Evolutionary conservation across 2,329 filamentous ascomycete genomes (phyloP), one percentile per base, ranked within the genome.

Genomic region (Fusarium musae): DNA sequence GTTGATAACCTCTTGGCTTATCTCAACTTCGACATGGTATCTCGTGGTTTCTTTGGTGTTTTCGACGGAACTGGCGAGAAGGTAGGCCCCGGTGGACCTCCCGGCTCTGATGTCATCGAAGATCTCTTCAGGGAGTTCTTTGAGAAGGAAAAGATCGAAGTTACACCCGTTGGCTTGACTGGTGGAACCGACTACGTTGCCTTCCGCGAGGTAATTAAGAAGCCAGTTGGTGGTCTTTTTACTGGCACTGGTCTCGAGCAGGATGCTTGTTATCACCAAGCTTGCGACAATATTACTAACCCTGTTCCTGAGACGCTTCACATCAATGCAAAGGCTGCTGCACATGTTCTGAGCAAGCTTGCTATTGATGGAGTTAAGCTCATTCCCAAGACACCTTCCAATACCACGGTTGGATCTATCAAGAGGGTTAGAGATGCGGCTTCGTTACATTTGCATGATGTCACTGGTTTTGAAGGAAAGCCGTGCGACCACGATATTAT

Each of bases 141-240:
- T 21, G 67, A 64, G 19, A 49, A 75, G 3, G 73, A 82, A 68
- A 81, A 83, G 16, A 76, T 83, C 19, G 66, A 80, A 21, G 78
- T 80, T 1, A 76, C 72, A 4, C 77, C 76, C 8, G 70, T 74
- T 2, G 73, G 72, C 2, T 61, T 81, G 0, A 79, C 73, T 40
- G 88, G 87, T 6, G 86, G 89, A 53, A 89, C 86, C 12, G 90
- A 92, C 76, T 91, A 92, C 71, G 88, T 86, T 17, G 86, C 87
- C 3, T 92, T 92, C 83, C 82, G 88, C 39, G 82, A 87, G 43
- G 82, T 85, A 32, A 86, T 88, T 42, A 59, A 77, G 12, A 82
- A 90, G 90, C 75, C 87, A 84, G 23, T 85, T 80, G 44, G 88
- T 82, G 89, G 89, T 13, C 82, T 92, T 26, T 89, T 89, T 75